Evolutionary conservation across 2,329 filamentous ascomycete genomes (phyloP), one percentile per base, ranked within the genome.

Genomic region (Cryoendolithus antarcticus): DNA sequence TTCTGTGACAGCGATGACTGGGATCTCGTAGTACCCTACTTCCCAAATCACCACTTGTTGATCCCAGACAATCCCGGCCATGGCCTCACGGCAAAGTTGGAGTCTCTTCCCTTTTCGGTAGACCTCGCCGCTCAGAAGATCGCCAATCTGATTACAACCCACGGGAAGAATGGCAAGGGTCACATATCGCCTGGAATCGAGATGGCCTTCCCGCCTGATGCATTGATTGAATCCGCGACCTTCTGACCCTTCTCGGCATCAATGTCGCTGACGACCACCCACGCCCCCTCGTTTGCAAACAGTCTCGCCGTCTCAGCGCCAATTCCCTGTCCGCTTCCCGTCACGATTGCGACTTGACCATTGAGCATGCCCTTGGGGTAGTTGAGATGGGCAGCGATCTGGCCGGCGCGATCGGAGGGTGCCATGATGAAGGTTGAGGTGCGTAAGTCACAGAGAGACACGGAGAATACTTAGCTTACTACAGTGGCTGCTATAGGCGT

Each of bases 291-390:
- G 44, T 86, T 89, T 9, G 84, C 42, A 10, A 42, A 42, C 2
- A 42, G 32, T 21, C 40, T 32, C 4, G 37, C 37, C 27, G 80
- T 72, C 63, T 93, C 86, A 21, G 85, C 86, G 15, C 86, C 86
- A 58, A 93, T 93, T 43, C 86, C 86, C 60, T 93, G 85, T 6
- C 83, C 85, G 11, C 79, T 77, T 6, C 50, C 50, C 2, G 86
- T 94, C 58, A 93, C 81, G 59, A 94, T 93, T 54, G 86, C 86
- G 10, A 82, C 76, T 59, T 93, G 85, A 38, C 81, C 82, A 21
- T 73, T 73, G 39, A 93, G 74, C 59, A 93, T 69, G 43, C 86
- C 86, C 56, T 75, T 72, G 29, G 86, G 84, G 64, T 79, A 89
- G 65, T 86, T 88, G 52, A 93, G 74, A 61, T 93, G 85, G 45